Evolutionary conservation across 352 stramenopile species (phyloP).

Genomic region (Poterioochromonas sp.): DNA sequence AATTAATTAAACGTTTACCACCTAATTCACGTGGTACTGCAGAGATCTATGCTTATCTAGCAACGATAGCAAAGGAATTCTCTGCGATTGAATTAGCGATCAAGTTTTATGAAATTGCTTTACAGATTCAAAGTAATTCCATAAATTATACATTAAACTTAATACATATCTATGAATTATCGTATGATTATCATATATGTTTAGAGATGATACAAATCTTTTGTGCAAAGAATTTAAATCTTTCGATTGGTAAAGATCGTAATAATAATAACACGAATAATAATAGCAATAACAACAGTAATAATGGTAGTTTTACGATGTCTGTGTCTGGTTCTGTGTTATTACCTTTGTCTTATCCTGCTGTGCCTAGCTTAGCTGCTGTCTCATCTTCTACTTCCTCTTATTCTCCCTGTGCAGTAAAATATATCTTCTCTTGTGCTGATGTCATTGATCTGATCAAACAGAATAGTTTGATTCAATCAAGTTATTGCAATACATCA

Average conservation of each 20-base stretch:
- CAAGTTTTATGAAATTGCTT: slow-evolving; percentile 28
- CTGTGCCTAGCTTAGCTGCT: not conserved
- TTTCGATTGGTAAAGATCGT: not conserved
- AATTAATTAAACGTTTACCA: not conserved
- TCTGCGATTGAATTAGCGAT: not conserved
- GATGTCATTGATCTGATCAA: too few species aligned
- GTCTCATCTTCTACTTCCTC: too few species aligned
- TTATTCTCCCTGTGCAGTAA: too few species aligned
- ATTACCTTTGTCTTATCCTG: not conserved
- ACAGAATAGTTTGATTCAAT: too few species aligned
- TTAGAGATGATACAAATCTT: slow-evolving; percentile 19
- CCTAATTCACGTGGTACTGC: not conserved
- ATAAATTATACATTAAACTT: not conserved
- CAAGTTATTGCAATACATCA: too few species aligned
- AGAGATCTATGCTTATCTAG: slow-evolving; percentile 37
- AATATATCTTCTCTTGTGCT: too few species aligned
- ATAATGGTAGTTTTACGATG: not conserved
- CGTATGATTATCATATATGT: slow-evolving; percentile 7
- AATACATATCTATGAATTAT: slow-evolving; percentile 38
- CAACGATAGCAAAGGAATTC: slow-evolving; percentile 35
- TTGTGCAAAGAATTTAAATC: not conserved
- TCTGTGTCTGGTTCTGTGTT: not conserved
- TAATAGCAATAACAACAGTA: not conserved
- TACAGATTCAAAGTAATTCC: not conserved
- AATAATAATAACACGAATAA: not conserved